Conservation (phyloP, 23 red algal species). For the Gracilariopsis chorda region DNA sequence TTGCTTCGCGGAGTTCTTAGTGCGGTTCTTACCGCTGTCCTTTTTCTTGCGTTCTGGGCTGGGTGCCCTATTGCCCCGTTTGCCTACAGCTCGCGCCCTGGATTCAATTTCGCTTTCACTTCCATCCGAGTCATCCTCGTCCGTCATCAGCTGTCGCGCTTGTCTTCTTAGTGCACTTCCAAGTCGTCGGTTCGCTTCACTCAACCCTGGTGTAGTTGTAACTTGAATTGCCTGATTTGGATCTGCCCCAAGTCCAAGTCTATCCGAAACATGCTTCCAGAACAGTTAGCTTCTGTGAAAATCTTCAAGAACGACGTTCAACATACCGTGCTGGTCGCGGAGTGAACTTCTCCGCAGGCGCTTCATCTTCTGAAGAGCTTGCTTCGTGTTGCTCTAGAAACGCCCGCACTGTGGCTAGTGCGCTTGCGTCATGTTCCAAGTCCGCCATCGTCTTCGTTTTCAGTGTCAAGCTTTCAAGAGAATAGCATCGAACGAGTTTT, state of each 20-base stretch:
- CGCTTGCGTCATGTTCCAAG: neutral
- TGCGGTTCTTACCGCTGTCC: neutral
- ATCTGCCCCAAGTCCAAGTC: constrained; percentile 47
- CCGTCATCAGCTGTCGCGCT: neutral
- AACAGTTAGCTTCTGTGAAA: neutral
- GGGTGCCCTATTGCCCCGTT: neutral
- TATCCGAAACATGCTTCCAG: neutral
- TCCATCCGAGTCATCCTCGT: neutral
- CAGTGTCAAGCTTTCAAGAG: too few species aligned
- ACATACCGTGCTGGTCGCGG: constrained; percentile 35
- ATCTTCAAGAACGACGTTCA: neutral
- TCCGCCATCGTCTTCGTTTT: constrained; percentile 18
- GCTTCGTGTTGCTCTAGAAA: neutral
- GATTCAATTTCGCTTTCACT: constrained; percentile 6
- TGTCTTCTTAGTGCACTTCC: constrained; percentile 13
- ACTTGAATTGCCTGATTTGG: neutral
- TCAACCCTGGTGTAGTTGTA: neutral
- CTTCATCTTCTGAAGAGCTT: constrained; percentile 21
- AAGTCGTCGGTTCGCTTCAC: constrained; percentile 27
- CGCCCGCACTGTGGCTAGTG: constrained; percentile 29
- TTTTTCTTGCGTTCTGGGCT: neutral
- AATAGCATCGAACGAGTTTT: too few species aligned
- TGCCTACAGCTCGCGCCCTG: neutral
- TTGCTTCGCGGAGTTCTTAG: neutral
- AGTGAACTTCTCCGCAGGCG: neutral